A percentile compares a stretch with the other conserved stretches of the same genome.
Conservation (phyloP, 2,329 filamentous ascomycete species). For the Sporothrix humicola region DNA sequence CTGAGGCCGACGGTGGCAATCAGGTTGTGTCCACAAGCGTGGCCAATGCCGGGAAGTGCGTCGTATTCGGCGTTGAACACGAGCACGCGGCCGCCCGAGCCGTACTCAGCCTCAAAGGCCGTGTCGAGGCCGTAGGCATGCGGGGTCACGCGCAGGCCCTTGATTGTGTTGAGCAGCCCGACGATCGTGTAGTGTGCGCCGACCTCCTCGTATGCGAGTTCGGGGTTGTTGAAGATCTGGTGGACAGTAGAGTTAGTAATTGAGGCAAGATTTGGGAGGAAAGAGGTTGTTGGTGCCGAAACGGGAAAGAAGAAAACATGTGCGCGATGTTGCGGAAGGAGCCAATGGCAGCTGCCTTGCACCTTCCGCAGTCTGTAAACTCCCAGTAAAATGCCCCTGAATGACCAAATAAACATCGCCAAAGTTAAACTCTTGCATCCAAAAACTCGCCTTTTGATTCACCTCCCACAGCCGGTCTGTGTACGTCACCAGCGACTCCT, state of each 20-base stretch:
- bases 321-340: not conserved
- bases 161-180: slow-evolving; percentile 49
- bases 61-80: slow-evolving; percentile 40
- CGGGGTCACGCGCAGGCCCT: slow-evolving; percentile 52
- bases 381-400: not conserved
- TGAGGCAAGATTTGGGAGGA: not conserved
- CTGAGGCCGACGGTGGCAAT: slow-evolving; percentile 48
- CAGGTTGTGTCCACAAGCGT: slow-evolving; percentile 52
- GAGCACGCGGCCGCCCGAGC: slow-evolving; percentile 34
- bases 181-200: slow-evolving; percentile 57
- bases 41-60: slow-evolving; percentile 47
- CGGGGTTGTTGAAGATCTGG: slow-evolving; percentile 51
- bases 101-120: slow-evolving; percentile 51
- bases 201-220: slow-evolving; percentile 56
- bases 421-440: not conserved
- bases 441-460: slow-evolving; percentile 31
- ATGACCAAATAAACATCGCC: not conserved
- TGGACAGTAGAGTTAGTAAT: too few relatives aligned
- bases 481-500: slow-evolving; percentile 26
- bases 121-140: slow-evolving; percentile 59
- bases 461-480: slow-evolving; percentile 29
- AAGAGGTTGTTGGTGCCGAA: not conserved
- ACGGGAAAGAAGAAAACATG: slow-evolving; percentile 1
- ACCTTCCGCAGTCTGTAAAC: not conserved
- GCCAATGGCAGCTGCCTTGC: not conserved